phyloP scores from a whole-genome alignment of 192 early-diverging fungal genomes.

The Coemansia nantahalensis region DNA sequence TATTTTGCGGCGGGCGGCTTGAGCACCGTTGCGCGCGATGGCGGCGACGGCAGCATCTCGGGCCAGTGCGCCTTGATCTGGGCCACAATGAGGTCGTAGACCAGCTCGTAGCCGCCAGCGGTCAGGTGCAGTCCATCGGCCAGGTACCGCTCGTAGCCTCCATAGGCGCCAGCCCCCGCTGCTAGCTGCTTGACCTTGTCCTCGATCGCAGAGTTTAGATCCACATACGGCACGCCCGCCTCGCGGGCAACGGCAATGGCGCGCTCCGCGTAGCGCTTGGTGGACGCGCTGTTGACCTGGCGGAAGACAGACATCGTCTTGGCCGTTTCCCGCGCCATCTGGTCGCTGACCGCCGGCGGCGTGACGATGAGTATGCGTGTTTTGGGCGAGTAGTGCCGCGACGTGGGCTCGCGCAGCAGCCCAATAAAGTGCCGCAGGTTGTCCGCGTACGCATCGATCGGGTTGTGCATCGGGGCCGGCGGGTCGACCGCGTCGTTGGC shows the following conservation, averaged over 20 bases:
- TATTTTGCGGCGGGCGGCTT: no score
- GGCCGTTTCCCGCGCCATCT: slow-evolving; percentile 8
- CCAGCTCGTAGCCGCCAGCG: slow-evolving; percentile 53
- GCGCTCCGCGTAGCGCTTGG: slow-evolving; percentile 54
- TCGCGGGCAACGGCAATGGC: slow-evolving; percentile 53
- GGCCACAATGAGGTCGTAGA: slow-evolving; percentile 16
- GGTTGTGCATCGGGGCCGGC: slow-evolving; percentile 56
- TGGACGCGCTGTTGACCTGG: slow-evolving; percentile 31
- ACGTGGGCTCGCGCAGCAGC: slow-evolving; percentile 53
- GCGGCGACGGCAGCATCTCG: slow-evolving; percentile 1
- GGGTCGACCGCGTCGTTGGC: slow-evolving; percentile 73
- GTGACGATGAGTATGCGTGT: slow-evolving; percentile 68
- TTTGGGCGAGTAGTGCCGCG: slow-evolving; percentile 58
- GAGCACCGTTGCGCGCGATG: no score
- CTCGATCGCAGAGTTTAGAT: slow-evolving; percentile 48
- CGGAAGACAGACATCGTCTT: neutral
- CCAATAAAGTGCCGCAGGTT: slow-evolving; percentile 64
- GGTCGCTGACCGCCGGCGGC: slow-evolving; percentile 67
- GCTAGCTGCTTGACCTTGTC: neutral
- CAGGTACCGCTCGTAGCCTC: slow-evolving; percentile 44
- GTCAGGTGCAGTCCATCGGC: slow-evolving; percentile 61
- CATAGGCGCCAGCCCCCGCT: slow-evolving; percentile 1
- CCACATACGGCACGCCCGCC: slow-evolving; percentile 13
- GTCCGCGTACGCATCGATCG: slow-evolving; percentile 54
- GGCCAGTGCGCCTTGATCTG: slow-evolving; percentile 17